These are phyloP conservation scores for Gryganskiella cystojenkinii DNA, from an alignment of 192 early-diverging fungal species.

Conservation along the genomic window DNA sequence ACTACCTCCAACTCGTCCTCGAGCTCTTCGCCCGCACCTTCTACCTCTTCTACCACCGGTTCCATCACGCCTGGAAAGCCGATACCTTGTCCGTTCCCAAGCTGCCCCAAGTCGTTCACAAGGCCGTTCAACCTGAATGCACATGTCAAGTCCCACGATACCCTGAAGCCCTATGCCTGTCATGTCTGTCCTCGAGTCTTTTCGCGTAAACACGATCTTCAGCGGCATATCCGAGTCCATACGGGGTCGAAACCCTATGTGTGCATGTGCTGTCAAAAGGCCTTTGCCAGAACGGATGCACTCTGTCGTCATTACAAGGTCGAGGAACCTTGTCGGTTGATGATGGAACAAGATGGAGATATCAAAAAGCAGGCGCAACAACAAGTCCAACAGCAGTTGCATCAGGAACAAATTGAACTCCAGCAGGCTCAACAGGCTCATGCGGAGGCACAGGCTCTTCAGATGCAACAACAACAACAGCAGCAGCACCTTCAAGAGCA, in stretches of 20 bases:
- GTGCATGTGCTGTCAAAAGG: conserved; percentile 72
- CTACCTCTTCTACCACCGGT: neutral
- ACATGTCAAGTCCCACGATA: conserved; percentile 69
- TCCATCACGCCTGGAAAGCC: conserved; percentile 25
- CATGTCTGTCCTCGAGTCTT: conserved; percentile 72
- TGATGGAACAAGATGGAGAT: conserved; percentile 40
- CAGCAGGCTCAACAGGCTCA: conserved; percentile 47
- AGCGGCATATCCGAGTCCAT: conserved; percentile 74
- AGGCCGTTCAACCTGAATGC: conserved; percentile 74
- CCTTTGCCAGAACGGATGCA: conserved; percentile 84
- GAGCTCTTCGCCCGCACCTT: conserved; percentile 1
- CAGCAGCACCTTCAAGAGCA: too few species aligned
- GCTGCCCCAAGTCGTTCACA: conserved; percentile 72
- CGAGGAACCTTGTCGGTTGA: conserved; percentile 61
- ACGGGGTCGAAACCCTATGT: conserved; percentile 75
- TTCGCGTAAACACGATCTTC: conserved; percentile 82
- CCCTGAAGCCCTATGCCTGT: conserved; percentile 70
- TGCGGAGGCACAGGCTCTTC: conserved; percentile 27
- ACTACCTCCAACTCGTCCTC: conserved; percentile 4
- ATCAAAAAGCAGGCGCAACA: conserved; percentile 47
- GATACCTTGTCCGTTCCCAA: conserved; percentile 63
- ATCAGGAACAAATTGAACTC: conserved; percentile 48
- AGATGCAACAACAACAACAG: conserved; percentile 7
- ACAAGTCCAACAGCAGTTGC: conserved; percentile 46
- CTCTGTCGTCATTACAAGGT: conserved; percentile 72